These are phyloP conservation scores for Starmerella bombi DNA, from an alignment of 805 yeast genomes.

Conservation along the genomic window DNA sequence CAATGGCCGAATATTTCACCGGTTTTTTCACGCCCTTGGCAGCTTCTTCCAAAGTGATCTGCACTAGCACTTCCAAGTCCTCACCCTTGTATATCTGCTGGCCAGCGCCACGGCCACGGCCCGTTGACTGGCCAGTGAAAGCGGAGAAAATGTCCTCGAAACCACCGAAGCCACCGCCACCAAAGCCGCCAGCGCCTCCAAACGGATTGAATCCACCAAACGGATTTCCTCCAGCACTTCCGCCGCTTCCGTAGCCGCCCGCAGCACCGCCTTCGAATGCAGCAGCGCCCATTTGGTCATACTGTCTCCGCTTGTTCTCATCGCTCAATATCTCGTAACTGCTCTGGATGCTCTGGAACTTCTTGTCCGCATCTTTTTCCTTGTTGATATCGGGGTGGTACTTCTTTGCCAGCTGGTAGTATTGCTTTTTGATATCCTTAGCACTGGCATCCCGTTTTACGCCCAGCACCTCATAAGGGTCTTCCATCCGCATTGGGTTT, in stretches of 20 bases:
- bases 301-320: slow-evolving; percentile 72
- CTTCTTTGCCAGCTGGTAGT: slow-evolving; percentile 83
- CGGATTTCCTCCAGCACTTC: slow-evolving; percentile 34
- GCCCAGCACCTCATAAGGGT: slow-evolving; percentile 79
- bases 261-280: slow-evolving; percentile 51
- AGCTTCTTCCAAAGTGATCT: slow-evolving; percentile 72
- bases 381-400: slow-evolving; percentile 95
- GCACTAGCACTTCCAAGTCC: slow-evolving; percentile 65
- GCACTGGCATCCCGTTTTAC: slow-evolving; percentile 56
- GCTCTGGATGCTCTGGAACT: slow-evolving; percentile 84
- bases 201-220: slow-evolving; percentile 28
- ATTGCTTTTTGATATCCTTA: slow-evolving; percentile 87
- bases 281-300: slow-evolving; percentile 80
- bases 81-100: slow-evolving; percentile 81
- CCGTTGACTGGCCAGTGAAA: slow-evolving; percentile 32
- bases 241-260: slow-evolving; percentile 37
- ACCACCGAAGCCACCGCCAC: slow-evolving; percentile 29
- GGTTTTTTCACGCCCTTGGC: slow-evolving; percentile 60
- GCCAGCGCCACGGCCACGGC: slow-evolving; percentile 27
- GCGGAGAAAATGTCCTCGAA: slow-evolving; percentile 56
- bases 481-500: slow-evolving; percentile 28
- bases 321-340: slow-evolving; percentile 87
- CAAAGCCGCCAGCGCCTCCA: slow-evolving; percentile 32
- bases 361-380: slow-evolving; percentile 72
- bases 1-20: slow-evolving; percentile 60